Percentiles rank a stretch among this genome's conserved stretches.
Evolutionary conservation across 371 early-diverging fungal species (phyloP).

Genomic region (Saksenaea oblongispora): DNA sequence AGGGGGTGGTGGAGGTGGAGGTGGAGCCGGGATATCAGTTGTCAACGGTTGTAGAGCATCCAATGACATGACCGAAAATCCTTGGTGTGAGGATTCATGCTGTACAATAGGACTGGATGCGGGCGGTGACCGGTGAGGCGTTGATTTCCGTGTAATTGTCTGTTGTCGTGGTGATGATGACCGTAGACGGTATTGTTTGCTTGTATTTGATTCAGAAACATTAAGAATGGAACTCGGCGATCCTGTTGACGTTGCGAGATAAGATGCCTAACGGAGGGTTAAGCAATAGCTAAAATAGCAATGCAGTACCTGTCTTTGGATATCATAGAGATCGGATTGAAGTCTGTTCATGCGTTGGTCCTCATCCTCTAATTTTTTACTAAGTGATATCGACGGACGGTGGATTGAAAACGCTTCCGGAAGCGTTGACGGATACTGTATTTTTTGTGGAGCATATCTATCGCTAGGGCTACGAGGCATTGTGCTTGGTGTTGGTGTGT

Average conservation of each 20-base stretch:
- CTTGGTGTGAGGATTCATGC: background rate
- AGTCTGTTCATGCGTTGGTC: background rate
- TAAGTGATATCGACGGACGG: background rate
- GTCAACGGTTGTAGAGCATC: background rate
- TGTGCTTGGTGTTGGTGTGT: background rate
- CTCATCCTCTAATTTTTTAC: background rate
- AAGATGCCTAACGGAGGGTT: background rate
- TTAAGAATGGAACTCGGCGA: background rate
- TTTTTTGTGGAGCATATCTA: background rate
- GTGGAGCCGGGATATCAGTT: background rate
- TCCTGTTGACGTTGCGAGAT: background rate
- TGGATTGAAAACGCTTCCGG: background rate
- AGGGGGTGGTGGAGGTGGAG: background rate
- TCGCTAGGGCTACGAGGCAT: conserved; percentile 1
- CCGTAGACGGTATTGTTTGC: background rate
- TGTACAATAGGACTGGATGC: background rate
- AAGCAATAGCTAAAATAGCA: background rate
- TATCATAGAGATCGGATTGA: background rate
- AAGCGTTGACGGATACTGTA: background rate
- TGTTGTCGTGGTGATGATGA: background rate
- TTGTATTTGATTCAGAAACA: background rate
- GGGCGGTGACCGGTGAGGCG: background rate
- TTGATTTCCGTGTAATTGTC: background rate
- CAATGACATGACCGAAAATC: background rate
- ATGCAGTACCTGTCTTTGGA: background rate